These are phyloP conservation scores for Nicotiana obtusifolia DNA, from an alignment of 257 asterid genomes.

Conservation along the genomic window DNA sequence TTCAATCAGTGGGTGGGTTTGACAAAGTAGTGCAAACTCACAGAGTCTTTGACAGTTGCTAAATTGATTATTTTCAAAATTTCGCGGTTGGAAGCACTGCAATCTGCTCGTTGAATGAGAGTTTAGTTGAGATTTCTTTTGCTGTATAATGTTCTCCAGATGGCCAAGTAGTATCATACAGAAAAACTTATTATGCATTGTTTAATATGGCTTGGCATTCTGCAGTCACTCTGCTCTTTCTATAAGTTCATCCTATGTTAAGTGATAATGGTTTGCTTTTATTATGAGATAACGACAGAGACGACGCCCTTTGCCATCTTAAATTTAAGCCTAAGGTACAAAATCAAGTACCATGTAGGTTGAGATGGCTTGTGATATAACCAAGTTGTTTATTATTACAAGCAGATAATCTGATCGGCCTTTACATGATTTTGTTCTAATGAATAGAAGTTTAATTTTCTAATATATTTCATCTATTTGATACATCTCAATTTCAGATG, in stretches of 20 bases:
- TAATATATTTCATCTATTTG: neutral
- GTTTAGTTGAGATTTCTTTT: neutral
- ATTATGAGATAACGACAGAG: neutral
- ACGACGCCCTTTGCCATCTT: neutral
- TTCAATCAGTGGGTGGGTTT: neutral
- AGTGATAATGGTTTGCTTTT: neutral
- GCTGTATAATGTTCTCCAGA: neutral
- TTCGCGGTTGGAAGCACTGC: neutral
- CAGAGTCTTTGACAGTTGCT: neutral
- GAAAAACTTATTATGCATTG: neutral
- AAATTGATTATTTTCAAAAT: neutral
- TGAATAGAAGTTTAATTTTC: neutral
- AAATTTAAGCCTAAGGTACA: neutral
- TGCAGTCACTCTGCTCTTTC: neutral
- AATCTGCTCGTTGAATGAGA: neutral
- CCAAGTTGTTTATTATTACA: neutral
- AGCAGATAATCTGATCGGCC: neutral
- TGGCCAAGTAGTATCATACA: neutral
- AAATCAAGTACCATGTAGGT: neutral
- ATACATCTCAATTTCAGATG: constrained; percentile 27
- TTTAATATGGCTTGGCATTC: neutral
- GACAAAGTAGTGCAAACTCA: neutral
- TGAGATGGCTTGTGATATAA: neutral
- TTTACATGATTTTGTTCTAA: neutral
- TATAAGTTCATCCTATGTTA: neutral